Evolutionary conservation across 2,329 filamentous ascomycete genomes (phyloP).

Genomic region (Clarireedia monteithiana): DNA sequence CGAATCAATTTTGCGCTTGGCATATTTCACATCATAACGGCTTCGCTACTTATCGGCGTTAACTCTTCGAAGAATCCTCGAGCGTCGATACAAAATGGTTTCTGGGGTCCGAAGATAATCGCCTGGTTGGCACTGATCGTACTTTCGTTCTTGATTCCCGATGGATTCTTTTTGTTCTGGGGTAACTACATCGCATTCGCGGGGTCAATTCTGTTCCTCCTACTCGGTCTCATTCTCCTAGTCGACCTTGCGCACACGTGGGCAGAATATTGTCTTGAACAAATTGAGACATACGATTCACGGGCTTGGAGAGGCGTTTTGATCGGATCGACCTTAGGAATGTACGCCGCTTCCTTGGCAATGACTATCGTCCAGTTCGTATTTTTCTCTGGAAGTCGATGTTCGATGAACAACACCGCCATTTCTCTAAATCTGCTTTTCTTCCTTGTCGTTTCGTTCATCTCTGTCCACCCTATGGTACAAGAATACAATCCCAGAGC

Average conservation of each 20-base stretch:
- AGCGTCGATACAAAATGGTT: slow-evolving; percentile 91
- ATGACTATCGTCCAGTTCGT: slow-evolving; percentile 98
- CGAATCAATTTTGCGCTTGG: slow-evolving; percentile 97
- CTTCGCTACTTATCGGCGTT: slow-evolving; percentile 78
- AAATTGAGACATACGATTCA: slow-evolving; percentile 87
- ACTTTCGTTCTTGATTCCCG: slow-evolving; percentile 90
- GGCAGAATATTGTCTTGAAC: slow-evolving; percentile 91
- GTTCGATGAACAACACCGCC: slow-evolving; percentile 92
- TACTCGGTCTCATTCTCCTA: slow-evolving; percentile 84
- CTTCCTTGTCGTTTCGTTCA: slow-evolving; percentile 68
- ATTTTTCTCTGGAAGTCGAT: slow-evolving; percentile 78
- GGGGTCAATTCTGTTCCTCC: slow-evolving; percentile 85
- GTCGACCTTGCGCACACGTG: slow-evolving; percentile 95
- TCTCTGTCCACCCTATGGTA: slow-evolving; percentile 83
- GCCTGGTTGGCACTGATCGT: slow-evolving; percentile 83
- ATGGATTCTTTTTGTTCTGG: slow-evolving; percentile 90
- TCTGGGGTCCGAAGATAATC: slow-evolving; percentile 94
- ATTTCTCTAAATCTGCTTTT: slow-evolving; percentile 91
- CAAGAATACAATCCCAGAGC: slow-evolving; percentile 91
- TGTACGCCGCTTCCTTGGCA: slow-evolving; percentile 84
- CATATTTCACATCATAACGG: slow-evolving; percentile 84
- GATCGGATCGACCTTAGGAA: slow-evolving; percentile 84
- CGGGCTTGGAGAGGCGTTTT: slow-evolving; percentile 76
- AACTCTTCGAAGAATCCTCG: slow-evolving; percentile 79
- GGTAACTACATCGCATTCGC: slow-evolving; percentile 88